Evolutionary conservation across 2,329 filamentous ascomycete genomes (phyloP).

Genomic region (Cladophialophora carrionii): DNA sequence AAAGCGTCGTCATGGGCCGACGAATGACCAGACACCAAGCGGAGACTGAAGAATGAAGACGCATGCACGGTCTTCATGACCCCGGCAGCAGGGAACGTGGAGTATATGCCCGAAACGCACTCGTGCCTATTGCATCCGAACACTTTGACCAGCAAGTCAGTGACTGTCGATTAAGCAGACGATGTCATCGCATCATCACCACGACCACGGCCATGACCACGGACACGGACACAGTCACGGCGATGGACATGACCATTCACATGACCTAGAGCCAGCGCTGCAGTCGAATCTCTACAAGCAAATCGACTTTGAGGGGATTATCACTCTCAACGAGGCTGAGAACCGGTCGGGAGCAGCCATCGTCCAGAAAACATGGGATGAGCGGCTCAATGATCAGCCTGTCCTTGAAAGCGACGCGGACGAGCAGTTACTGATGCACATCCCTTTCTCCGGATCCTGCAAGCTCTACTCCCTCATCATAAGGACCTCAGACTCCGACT

Average conservation of each 20-base stretch:
- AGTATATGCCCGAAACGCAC: background rate
- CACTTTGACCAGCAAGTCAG: background rate
- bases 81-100: background rate
- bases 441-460: slow-evolving; percentile 92
- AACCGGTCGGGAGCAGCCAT: slow-evolving; percentile 71
- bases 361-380: slow-evolving; percentile 87
- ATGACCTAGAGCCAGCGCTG: slow-evolving; percentile 88
- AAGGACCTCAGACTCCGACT: slow-evolving; percentile 71
- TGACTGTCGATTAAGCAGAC: background rate
- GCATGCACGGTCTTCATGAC: background rate
- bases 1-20: background rate
- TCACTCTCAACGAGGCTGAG: slow-evolving; percentile 78
- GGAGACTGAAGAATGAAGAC: background rate
- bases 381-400: slow-evolving; percentile 71
- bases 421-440: slow-evolving; percentile 88
- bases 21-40: background rate
- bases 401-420: slow-evolving; percentile 85
- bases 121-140: background rate
- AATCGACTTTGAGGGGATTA: slow-evolving; percentile 84
- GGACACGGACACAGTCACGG: slow-evolving; percentile 55
- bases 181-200: slow-evolving; percentile 32
- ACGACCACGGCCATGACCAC: slow-evolving; percentile 45
- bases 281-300: slow-evolving; percentile 90
- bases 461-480: slow-evolving; percentile 89
- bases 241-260: slow-evolving; percentile 78